Percentiles rank a stretch among this genome's conserved stretches.
Conservation (phyloP, 257 asterid genomes). For the Solanum sitiens region DNA sequence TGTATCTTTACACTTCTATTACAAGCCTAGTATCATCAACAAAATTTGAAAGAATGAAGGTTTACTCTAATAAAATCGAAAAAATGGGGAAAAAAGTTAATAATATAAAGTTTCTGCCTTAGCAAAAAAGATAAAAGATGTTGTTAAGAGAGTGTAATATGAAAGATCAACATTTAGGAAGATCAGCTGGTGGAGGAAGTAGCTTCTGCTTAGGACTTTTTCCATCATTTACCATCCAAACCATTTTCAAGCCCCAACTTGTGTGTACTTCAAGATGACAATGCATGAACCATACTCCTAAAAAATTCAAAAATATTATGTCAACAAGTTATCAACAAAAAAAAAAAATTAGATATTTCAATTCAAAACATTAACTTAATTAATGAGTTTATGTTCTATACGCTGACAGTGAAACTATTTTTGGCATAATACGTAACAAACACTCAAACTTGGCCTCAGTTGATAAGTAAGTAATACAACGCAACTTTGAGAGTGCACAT, state of each 20-base stretch:
- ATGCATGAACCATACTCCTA: constrained; percentile 71
- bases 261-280: constrained; percentile 71
- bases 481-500: neutral
- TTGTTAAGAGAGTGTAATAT: neutral
- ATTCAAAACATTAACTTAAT: neutral
- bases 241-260: constrained; percentile 73
- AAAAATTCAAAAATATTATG: neutral
- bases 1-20: neutral
- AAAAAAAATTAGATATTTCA: neutral
- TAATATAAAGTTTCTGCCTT: neutral
- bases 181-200: constrained; percentile 64
- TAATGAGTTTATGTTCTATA: neutral
- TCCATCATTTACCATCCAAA: constrained; percentile 61
- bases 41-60: neutral
- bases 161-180: constrained; percentile 48
- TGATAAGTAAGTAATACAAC: neutral
- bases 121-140: neutral
- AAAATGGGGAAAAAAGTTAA: neutral
- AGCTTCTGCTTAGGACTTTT: constrained; percentile 40
- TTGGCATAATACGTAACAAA: neutral
- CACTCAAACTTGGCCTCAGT: neutral
- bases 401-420: neutral
- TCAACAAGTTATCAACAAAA: neutral
- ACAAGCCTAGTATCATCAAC: neutral
- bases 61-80: neutral